Conservation (phyloP, 257 asterid species). For the Rhazya stricta region DNA sequence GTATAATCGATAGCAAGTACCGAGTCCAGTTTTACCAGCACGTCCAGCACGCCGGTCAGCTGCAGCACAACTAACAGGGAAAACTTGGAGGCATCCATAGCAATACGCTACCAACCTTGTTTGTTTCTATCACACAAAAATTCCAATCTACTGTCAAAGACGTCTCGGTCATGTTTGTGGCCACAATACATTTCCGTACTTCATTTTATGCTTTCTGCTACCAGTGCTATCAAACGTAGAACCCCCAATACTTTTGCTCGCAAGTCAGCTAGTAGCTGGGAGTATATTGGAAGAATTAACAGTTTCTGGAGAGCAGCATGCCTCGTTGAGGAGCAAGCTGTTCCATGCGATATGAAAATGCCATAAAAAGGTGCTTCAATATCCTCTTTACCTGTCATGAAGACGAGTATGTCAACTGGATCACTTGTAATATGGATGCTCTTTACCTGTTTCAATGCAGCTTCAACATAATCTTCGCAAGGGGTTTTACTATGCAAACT, state of each 20-base stretch:
- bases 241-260: conserved; percentile 92
- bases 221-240: no score
- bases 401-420: conserved; percentile 92
- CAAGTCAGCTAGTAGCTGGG: conserved; percentile 95
- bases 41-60: conserved; percentile 98
- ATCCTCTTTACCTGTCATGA: conserved; percentile 99
- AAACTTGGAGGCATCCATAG: conserved; percentile 99
- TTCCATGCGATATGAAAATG: conserved; percentile 85
- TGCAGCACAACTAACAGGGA: conserved; percentile 94
- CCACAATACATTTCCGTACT: conserved; percentile 90
- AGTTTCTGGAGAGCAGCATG: conserved; percentile 77
- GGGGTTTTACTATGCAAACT: conserved; percentile 75
- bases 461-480: conserved; percentile 97
- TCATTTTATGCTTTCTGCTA: conserved; percentile 94
- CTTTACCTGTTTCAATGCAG: conserved; percentile 92
- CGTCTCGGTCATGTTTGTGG: conserved; percentile 95
- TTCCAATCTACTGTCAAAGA: conserved; percentile 92
- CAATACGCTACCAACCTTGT: conserved; percentile 97
- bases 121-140: conserved; percentile 83
- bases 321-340: conserved; percentile 60
- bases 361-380: conserved; percentile 94
- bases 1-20: conserved; percentile 88
- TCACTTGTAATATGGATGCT: conserved; percentile 87
- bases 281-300: conserved; percentile 87
- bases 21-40: conserved; percentile 98